Evolutionary conservation across 176 grass and related monocot genomes (phyloP).

Genomic region (Eragrostis curvula): DNA sequence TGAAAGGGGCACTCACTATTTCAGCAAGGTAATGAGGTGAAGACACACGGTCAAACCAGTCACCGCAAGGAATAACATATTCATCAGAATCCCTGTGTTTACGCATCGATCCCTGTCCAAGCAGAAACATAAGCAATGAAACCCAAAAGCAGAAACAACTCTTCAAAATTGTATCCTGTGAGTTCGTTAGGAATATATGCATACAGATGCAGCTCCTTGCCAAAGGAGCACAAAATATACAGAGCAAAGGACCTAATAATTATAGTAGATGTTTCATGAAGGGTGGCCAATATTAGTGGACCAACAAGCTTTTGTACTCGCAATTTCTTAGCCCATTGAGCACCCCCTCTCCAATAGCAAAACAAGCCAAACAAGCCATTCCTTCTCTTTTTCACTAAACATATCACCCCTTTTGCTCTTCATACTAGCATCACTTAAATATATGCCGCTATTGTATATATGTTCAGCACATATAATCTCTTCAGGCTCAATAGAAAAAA

Average conservation of each 20-base stretch:
- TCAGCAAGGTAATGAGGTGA: constrained; percentile 94
- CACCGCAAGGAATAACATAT: constrained; percentile 83
- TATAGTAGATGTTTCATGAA: constrained; percentile 2
- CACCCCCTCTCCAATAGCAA: constrained; percentile 2
- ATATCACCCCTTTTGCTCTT: background rate
- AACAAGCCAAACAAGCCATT: constrained; percentile 2
- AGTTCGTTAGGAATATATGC: constrained; percentile 3
- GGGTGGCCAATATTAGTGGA: constrained; percentile 15
- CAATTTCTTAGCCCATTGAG: background rate
- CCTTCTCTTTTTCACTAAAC: constrained; percentile 16
- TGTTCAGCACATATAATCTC: background rate
- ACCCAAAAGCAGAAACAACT: constrained; percentile 23
- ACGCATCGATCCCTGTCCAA: constrained; percentile 81
- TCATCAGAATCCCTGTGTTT: constrained; percentile 75
- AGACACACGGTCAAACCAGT: constrained; percentile 92
- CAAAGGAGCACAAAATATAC: constrained; percentile 19
- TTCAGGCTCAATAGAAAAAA: constrained; percentile 9
- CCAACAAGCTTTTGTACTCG: constrained; percentile 15
- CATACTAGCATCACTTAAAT: background rate
- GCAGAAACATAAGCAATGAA: constrained; percentile 36
- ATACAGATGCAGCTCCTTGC: constrained; percentile 8
- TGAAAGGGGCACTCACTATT: constrained; percentile 64
- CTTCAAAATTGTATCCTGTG: background rate
- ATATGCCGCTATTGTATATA: background rate
- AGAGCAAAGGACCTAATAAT: background rate